Evolutionary conservation across 768 basidiomycete genomes (phyloP).

Genomic region (Phallus indusiatus): DNA sequence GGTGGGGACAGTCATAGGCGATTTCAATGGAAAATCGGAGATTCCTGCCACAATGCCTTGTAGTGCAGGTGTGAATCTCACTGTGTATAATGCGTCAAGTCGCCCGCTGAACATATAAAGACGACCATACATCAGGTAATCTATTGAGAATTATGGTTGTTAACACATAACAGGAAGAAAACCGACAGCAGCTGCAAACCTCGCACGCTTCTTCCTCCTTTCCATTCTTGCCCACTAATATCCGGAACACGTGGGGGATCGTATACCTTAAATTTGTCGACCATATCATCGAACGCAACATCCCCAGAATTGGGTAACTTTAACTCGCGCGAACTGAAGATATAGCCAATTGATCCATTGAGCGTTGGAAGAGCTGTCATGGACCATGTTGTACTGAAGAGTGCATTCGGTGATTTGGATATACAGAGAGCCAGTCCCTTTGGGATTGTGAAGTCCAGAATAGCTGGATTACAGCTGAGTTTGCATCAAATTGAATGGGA

Average conservation of each 20-base stretch:
- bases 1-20: constrained; percentile 25
- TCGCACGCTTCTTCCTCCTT: constrained; percentile 61
- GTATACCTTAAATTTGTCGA: constrained; percentile 80
- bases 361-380: constrained; percentile 90
- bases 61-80: constrained; percentile 64
- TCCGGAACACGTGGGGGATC: constrained; percentile 75
- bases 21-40: constrained; percentile 60
- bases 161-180: constrained; percentile 15
- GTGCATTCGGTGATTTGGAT: constrained; percentile 80
- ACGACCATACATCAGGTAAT: constrained; percentile 90
- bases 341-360: constrained; percentile 87
- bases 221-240: constrained; percentile 69
- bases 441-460: constrained; percentile 88
- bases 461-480: constrained; percentile 38
- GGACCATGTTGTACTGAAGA: constrained; percentile 86
- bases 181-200: constrained; percentile 59
- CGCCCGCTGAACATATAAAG: constrained; percentile 83
- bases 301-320: constrained; percentile 58
- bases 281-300: constrained; percentile 79
- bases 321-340: constrained; percentile 83
- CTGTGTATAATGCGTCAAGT: constrained; percentile 84
- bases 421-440: constrained; percentile 68
- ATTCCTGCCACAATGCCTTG: constrained; percentile 82
- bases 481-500: background rate
- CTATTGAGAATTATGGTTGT: constrained; percentile 32